Evolutionary conservation across 805 yeast species (phyloP), one percentile per base, ranked within the genome.

Genomic region (Starmerella potacharoeniae): DNA sequence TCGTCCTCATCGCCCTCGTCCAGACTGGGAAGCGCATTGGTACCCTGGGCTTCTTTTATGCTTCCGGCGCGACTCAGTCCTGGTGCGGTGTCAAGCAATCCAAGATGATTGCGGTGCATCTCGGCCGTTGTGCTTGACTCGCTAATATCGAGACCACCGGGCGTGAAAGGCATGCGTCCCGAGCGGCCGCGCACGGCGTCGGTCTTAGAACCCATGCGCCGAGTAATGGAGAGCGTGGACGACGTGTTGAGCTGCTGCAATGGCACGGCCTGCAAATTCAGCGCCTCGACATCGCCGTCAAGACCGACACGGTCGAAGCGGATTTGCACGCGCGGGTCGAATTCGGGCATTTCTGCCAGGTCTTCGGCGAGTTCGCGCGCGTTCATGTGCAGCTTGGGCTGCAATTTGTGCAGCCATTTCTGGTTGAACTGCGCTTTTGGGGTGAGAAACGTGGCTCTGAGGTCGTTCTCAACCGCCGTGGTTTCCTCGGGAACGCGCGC

Each of bases 121-220:
- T 61, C 62, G 4, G 54, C 55, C 10, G 63, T 58, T 6, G 62
- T 60, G 4, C 67, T 59, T 16, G 64, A 62, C 10, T 60, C 65
- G 14, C n/a, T 48, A 60, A 70, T 63, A 3, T 70, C 70, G n/a
- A 79, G 61, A 2, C 97, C 97, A 60, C 98, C 97, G 0, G 98
- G 98, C 55, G 84, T 82, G 66, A 93, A 93, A 0, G 98, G 98
- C 64, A 91, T 70, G 63, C 78, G 85, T 17, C 81, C 77, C 0
- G 95, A 75, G 4, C 80, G 74, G 0, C 97, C 97, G 48, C 75
- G 73, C 3, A 87, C 70, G 1, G 82, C 72, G 42, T 80, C 83
- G n/a, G 73, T 73, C 59, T 79, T 79, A 6, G 84, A 75, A 14
- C 82, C 80, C 58, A 81, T 77, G 52, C 81, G 77, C 59, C 98